Base-by-base conservation (phyloP, 257 asterid species). In the Primulina eburnea region DNA sequence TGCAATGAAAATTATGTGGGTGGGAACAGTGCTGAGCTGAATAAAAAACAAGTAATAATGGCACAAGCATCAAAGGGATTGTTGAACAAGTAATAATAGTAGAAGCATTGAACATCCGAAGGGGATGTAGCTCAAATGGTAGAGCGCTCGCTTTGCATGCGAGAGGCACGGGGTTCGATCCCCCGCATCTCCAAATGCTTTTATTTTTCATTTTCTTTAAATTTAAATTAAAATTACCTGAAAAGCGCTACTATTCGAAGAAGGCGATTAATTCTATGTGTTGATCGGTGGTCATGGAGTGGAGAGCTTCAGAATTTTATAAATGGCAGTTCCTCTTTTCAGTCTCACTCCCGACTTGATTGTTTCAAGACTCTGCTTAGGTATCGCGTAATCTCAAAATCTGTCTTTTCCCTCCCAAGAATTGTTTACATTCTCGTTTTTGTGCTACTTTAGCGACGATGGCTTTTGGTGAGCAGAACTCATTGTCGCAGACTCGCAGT, bases 61-160 rank as follows among this genome's bases (percentile, higher is more conserved):
- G 26, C 1, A 24, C 1, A 24, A 24, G 0, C 26, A 24, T 24
- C 26, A 24, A 24, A 24, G 26, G 26, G 0, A 24, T 0, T 1
- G 1, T 24, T 0, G 26, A 24, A 24, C 26, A 24, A 24, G 26
- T 24, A 24, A 24, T 24, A 24, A 24, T 24, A 24, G 26, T 24
- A 24, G 26, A 1, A 24, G 26, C 1, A 24, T 24, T 24, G 1
- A 24, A 24, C 26, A 24, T 24, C 26, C 1, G 1, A 24, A 24
- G 95, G 98, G 96, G 93, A 89, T 92, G 92, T 90, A 85, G 95
- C 97, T 88, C 96, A 92, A 85, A 90, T 87, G 98, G 94, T 92
- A 90, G 95, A 92, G 94, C 92, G 92, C 96, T 86, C 90, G 90
- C 96, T 92, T 90, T 85, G 97, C 96, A 88, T 87, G 96, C 92